Conservation (phyloP, 331 rosid species). For the Saraca asoca region DNA sequence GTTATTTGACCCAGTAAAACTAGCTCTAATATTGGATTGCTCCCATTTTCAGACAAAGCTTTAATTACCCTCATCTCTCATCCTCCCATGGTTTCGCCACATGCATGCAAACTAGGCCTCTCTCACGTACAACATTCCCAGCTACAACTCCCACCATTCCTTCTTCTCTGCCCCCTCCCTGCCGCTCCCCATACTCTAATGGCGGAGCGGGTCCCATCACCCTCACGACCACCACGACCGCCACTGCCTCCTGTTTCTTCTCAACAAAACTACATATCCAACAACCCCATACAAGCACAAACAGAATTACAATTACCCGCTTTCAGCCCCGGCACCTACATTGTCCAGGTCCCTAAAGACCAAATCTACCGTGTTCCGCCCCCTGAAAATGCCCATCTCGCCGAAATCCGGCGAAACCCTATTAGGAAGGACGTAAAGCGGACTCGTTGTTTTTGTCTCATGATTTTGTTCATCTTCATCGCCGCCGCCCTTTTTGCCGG, state of each 20-base stretch:
- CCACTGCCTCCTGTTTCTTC: not conserved
- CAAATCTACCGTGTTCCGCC: conserved; percentile 34
- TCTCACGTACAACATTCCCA: not conserved
- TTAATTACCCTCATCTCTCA: too few relatives aligned
- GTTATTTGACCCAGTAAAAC: too few relatives aligned
- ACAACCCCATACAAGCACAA: too few relatives aligned
- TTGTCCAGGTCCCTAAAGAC: conserved; percentile 41
- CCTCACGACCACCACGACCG: not conserved
- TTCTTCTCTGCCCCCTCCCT: not conserved
- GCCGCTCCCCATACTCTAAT: conserved; percentile 36
- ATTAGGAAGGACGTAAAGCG: too few relatives aligned
- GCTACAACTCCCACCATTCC: not conserved
- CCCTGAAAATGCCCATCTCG: not conserved
- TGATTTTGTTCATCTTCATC: too few relatives aligned
- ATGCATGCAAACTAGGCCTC: conserved; percentile 15
- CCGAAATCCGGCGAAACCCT: too few relatives aligned
- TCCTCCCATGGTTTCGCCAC: too few relatives aligned
- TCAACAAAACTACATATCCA: too few relatives aligned
- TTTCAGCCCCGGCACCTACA: conserved; percentile 1
- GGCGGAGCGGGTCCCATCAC: conserved; percentile 39
- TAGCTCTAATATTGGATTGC: too few relatives aligned
- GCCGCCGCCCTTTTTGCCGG: too few relatives aligned
- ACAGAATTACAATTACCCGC: not conserved
- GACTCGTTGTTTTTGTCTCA: too few relatives aligned
- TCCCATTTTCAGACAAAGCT: too few relatives aligned